Evolutionary conservation across 345 rosid genomes (phyloP).

Genomic region (Populus deltoides): DNA sequence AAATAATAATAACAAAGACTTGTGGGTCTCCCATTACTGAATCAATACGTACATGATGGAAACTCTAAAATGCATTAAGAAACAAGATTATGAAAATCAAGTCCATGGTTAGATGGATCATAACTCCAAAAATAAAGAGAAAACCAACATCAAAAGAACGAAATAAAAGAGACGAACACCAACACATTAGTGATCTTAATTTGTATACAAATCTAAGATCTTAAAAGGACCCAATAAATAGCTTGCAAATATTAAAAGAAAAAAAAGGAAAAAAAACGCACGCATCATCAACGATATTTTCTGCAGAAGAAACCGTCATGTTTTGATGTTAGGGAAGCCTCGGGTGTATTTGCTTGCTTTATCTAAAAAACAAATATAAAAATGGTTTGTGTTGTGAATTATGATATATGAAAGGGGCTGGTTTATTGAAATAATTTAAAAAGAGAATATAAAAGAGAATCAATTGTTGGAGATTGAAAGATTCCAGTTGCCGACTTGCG

Average conservation of each 20-base stretch:
- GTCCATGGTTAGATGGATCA: neutral
- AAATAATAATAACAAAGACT: neutral
- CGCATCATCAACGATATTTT: neutral
- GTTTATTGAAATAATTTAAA: neutral
- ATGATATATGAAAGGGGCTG: no score
- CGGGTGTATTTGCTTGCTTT: neutral
- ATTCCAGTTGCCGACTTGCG: neutral
- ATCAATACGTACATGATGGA: neutral
- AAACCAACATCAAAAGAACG: no score
- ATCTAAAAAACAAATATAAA: neutral
- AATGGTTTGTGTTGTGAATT: neutral
- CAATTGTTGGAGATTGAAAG: no score
- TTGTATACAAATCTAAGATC: neutral
- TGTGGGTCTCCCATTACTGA: neutral
- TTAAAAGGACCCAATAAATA: neutral
- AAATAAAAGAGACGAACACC: neutral
- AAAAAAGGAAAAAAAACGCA: neutral
- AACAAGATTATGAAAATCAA: neutral
- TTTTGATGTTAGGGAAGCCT: no score
- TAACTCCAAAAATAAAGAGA: neutral
- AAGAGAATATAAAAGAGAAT: neutral
- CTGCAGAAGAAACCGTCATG: conserved; percentile 14
- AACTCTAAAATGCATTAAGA: neutral
- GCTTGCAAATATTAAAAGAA: neutral
- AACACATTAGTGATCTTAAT: neutral